Percentiles rank a stretch among this genome's conserved stretches.
phyloP scores from a whole-genome alignment of 345 rosid species.

The Chamaenerion angustifolium region DNA sequence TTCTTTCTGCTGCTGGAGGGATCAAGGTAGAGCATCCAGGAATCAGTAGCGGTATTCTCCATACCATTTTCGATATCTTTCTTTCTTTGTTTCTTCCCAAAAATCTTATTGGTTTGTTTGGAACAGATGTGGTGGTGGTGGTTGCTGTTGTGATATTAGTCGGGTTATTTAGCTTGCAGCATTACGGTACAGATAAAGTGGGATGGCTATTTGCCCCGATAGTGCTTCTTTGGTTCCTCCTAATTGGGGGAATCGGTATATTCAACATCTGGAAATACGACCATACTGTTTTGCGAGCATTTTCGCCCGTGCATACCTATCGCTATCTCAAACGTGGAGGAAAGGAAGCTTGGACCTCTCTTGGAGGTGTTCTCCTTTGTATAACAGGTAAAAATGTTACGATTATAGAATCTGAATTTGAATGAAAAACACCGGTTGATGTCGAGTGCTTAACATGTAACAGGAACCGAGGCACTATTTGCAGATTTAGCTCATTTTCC shows the following conservation, averaged over 20 bases:
- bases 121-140: slow-evolving; percentile 61
- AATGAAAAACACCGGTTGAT: no score
- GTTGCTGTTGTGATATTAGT: slow-evolving; percentile 67
- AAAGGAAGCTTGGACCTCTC: slow-evolving; percentile 57
- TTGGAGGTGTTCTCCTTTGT: slow-evolving; percentile 87
- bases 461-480: slow-evolving; percentile 93
- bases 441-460: slow-evolving; percentile 26
- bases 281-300: slow-evolving; percentile 61
- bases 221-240: slow-evolving; percentile 80
- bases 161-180: slow-evolving; percentile 84
- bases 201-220: slow-evolving; percentile 96
- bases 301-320: slow-evolving; percentile 69
- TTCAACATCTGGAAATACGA: slow-evolving; percentile 69
- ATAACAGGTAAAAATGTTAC: slow-evolving; percentile 49
- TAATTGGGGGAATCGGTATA: slow-evolving; percentile 73
- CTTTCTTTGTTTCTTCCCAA: neutral
- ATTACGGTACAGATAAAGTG: slow-evolving; percentile 78
- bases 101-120: slow-evolving; percentile 6
- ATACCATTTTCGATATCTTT: neutral
- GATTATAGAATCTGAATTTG: no score
- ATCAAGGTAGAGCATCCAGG: slow-evolving; percentile 54
- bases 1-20: slow-evolving; percentile 95
- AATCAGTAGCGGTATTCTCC: slow-evolving; percentile 35
- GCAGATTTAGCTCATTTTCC: slow-evolving; percentile 93
- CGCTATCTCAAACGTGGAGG: slow-evolving; percentile 65